Conservation (phyloP, 1,284 basidiomycete genomes). For the Boletus holoroseus region DNA sequence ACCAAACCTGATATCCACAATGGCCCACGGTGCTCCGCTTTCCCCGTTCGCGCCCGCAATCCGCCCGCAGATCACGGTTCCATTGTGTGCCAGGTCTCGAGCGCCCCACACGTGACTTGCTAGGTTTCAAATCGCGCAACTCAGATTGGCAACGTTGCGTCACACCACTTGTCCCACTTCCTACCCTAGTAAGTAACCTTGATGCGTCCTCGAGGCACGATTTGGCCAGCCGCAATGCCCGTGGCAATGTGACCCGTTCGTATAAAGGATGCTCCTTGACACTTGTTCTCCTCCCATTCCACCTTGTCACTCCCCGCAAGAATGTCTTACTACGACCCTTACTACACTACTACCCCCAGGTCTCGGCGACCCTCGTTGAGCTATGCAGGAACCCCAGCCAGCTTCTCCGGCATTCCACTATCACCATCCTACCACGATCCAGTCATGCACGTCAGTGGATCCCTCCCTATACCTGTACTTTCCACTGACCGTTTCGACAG, state of each 20-base stretch:
- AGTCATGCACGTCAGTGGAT: conserved; percentile 14
- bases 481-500: conserved; percentile 15
- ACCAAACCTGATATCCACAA: too few relatives aligned
- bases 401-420: conserved; percentile 13
- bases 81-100: neutral
- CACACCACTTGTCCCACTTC: conserved; percentile 17
- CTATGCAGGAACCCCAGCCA: conserved; percentile 22
- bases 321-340: conserved; percentile 34
- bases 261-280: conserved; percentile 24
- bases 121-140: conserved; percentile 24
- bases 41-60: conserved; percentile 9
- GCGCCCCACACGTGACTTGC: conserved; percentile 11
- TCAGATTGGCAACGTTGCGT: conserved; percentile 12
- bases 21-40: conserved; percentile 27
- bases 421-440: conserved; percentile 26
- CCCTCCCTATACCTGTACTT: neutral
- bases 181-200: conserved; percentile 19
- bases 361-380: conserved; percentile 28
- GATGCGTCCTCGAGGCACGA: conserved; percentile 30
- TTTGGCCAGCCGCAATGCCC: conserved; percentile 17
- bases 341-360: conserved; percentile 26
- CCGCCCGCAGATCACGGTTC: neutral
- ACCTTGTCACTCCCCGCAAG: conserved; percentile 10
- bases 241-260: conserved; percentile 8
- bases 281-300: conserved; percentile 4